A percentile compares a stretch with the other conserved stretches of the same genome.
phyloP scores from a whole-genome alignment of 176 grass and related monocot species.

The Saccharum officinarum region DNA sequence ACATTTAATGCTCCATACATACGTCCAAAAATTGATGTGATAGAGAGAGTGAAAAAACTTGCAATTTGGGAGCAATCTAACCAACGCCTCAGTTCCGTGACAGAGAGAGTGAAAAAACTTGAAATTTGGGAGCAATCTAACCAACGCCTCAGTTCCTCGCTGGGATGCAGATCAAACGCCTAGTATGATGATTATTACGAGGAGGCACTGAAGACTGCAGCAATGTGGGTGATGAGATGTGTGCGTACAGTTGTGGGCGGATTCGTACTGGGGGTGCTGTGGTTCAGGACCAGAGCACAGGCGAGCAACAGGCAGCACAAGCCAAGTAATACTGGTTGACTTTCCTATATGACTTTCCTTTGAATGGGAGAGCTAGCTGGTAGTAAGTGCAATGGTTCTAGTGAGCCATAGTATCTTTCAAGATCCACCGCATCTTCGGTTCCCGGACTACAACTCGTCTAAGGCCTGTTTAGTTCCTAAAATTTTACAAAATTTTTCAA shows the following conservation, averaged over 20 bases:
- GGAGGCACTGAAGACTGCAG: background rate
- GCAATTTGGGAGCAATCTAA: no score
- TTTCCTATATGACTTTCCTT: slow-evolving; percentile 13
- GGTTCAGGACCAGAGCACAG: slow-evolving; percentile 20
- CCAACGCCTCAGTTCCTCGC: background rate
- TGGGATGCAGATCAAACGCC: slow-evolving; percentile 8
- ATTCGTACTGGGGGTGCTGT: slow-evolving; percentile 1
- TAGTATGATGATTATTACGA: background rate
- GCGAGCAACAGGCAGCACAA: background rate
- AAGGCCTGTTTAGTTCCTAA: no score
- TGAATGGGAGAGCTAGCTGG: background rate
- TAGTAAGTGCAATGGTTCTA: slow-evolving; percentile 15
- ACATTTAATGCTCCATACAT: no score
- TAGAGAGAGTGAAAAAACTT: no score
- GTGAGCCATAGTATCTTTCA: slow-evolving; percentile 23
- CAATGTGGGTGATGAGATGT: background rate
- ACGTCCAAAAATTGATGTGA: no score
- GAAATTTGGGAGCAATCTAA: no score
- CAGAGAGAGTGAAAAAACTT: no score
- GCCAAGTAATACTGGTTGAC: slow-evolving; percentile 37
- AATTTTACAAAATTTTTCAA: no score
- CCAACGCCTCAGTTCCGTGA: no score
- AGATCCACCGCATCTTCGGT: slow-evolving; percentile 15
- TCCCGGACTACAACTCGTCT: background rate
- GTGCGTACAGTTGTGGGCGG: slow-evolving; percentile 31